Evolutionary conservation across 164 flowering plant genomes (phyloP).

Genomic region (Chimonanthus salicifolius): DNA sequence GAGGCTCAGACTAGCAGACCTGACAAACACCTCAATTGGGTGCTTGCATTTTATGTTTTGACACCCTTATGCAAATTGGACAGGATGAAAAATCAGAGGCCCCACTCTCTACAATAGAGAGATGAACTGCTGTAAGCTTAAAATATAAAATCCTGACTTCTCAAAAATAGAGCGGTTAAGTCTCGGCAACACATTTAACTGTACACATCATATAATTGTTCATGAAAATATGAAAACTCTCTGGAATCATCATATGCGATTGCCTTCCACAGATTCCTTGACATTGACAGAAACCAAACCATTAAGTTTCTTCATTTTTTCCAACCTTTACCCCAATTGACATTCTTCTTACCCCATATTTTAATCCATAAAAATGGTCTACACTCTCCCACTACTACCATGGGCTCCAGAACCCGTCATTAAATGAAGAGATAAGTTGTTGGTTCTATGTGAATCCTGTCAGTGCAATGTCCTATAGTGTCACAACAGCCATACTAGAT

Average conservation of each 20-base stretch:
- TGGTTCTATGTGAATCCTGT: too few species aligned
- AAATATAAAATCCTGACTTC: neutral
- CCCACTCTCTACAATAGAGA: neutral
- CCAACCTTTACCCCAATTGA: too few species aligned
- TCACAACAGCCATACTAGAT: too few species aligned
- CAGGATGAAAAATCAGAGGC: neutral
- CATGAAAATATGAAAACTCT: neutral
- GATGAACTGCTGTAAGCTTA: neutral
- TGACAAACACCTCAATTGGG: neutral
- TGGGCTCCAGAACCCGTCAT: too few species aligned
- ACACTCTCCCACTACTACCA: too few species aligned
- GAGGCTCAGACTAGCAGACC: neutral
- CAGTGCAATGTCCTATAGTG: too few species aligned
- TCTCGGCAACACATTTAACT: neutral
- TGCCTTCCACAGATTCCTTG: neutral
- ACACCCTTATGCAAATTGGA: neutral
- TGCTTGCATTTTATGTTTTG: neutral
- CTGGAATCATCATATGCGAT: neutral
- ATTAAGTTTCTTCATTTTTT: too few species aligned
- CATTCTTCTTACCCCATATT: too few species aligned
- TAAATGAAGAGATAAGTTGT: too few species aligned
- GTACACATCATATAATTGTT: neutral
- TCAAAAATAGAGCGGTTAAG: neutral
- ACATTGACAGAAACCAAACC: too few species aligned
- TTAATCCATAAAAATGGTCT: too few species aligned